Conservation (phyloP, 495 filamentous ascomycete species). For the Annulohypoxylon stygium region DNA sequence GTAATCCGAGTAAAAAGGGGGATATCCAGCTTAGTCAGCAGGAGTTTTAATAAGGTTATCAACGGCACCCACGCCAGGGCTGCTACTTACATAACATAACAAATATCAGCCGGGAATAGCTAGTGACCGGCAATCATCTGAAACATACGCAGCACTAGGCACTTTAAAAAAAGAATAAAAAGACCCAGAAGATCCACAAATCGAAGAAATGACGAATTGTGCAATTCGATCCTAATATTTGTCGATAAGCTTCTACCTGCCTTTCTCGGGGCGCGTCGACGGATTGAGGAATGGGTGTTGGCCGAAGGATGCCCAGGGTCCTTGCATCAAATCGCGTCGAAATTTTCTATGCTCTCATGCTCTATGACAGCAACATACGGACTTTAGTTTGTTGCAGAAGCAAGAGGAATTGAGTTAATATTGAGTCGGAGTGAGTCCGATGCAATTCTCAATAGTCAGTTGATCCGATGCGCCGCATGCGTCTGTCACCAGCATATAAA, state of each 20-base stretch:
- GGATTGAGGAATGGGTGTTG: slow-evolving; percentile 15
- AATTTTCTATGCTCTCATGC: no score
- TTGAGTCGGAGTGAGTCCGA: background rate
- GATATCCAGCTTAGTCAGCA: background rate
- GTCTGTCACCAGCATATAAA: slow-evolving; percentile 23
- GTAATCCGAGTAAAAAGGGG: background rate
- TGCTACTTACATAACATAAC: background rate
- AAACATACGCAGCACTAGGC: background rate
- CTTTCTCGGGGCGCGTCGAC: slow-evolving; percentile 21
- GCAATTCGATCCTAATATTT: slow-evolving; percentile 43
- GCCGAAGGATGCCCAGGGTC: slow-evolving; percentile 16
- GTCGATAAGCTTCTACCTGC: slow-evolving; percentile 29
- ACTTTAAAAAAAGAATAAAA: background rate
- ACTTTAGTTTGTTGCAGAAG: background rate
- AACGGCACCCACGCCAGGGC: background rate
- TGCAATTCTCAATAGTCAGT: slow-evolving; percentile 22
- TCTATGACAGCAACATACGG: background rate
- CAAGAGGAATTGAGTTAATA: background rate
- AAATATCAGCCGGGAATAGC: background rate
- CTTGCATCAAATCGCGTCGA: background rate
- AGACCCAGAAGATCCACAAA: background rate
- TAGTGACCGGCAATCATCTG: slow-evolving; percentile 9
- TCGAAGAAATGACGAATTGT: slow-evolving; percentile 26
- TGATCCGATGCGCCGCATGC: slow-evolving; percentile 26
- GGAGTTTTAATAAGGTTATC: background rate